These are phyloP conservation scores for Calocera cornea DNA, from an alignment of 768 basidiomycete genomes.

Conservation along the genomic window DNA sequence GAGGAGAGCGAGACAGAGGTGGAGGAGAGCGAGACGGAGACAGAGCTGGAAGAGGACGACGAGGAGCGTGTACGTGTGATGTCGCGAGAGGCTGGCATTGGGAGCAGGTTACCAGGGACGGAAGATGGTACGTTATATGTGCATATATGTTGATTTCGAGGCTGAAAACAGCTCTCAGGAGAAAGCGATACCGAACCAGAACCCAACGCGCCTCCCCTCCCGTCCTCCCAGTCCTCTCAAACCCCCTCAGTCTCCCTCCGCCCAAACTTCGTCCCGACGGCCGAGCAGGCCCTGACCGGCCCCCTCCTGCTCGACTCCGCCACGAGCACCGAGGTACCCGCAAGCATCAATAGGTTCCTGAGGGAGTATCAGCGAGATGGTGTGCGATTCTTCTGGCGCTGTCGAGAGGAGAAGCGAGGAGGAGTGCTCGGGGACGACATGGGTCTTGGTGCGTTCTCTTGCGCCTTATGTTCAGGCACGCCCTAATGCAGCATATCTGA, in stretches of 20 bases:
- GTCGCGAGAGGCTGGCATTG: neutral
- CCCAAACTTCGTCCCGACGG: constrained; percentile 14
- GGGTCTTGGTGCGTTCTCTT: constrained; percentile 45
- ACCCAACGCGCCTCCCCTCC: neutral
- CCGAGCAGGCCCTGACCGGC: constrained; percentile 14
- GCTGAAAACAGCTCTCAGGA: neutral
- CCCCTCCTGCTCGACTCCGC: constrained; percentile 15
- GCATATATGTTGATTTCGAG: neutral
- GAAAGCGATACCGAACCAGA: neutral
- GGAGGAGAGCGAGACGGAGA: neutral
- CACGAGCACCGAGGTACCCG: constrained; percentile 14
- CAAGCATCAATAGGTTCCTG: constrained; percentile 64
- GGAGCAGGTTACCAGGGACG: neutral
- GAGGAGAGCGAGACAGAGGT: constrained; percentile 2
- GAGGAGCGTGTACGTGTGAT: neutral
- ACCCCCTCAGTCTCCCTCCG: neutral
- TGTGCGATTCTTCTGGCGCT: constrained; percentile 61
- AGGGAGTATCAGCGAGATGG: constrained; percentile 86
- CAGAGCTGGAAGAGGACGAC: neutral
- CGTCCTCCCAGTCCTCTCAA: neutral
- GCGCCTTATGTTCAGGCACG: neutral
- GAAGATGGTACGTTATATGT: neutral
- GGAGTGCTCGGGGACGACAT: constrained; percentile 92
- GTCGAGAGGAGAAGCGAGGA: constrained; percentile 54
- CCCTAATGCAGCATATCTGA: no score